A percentile compares a stretch with the other conserved stretches of the same genome.
These are phyloP conservation scores for Ploettnerulaceae sp. DNA, from an alignment of 2,329 filamentous ascomycete species.

Conservation along the genomic window DNA sequence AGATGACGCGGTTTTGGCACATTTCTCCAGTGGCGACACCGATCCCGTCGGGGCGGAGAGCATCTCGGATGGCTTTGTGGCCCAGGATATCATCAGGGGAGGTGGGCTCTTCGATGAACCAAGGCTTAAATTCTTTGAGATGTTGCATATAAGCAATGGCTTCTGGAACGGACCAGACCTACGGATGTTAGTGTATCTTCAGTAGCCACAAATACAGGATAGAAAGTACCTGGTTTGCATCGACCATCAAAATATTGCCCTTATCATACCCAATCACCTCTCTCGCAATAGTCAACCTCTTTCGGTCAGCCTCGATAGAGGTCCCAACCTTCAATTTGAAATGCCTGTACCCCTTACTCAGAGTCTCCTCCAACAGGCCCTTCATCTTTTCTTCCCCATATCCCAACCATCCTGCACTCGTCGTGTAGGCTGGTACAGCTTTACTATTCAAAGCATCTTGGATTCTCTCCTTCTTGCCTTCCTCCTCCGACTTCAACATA, in stretches of 20 bases:
- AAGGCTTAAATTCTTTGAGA: conserved; percentile 77
- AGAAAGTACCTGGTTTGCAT: conserved; percentile 71
- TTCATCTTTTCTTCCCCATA: conserved; percentile 87
- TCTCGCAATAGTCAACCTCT: conserved; percentile 67
- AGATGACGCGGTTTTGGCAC: conserved; percentile 91
- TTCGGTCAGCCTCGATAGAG: conserved; percentile 65
- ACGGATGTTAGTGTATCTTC: not conserved
- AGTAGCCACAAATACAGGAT: not conserved
- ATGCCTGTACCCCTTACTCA: conserved; percentile 71
- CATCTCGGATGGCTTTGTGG: conserved; percentile 79
- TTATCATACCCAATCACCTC: conserved; percentile 77
- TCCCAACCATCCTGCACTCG: conserved; percentile 85
- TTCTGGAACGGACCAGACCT: conserved; percentile 83
- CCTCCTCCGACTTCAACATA: conserved; percentile 61
- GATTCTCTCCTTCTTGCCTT: conserved; percentile 65
- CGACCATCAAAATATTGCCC: conserved; percentile 75
- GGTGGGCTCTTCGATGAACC: conserved; percentile 95
- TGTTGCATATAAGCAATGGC: conserved; percentile 82
- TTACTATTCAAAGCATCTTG: conserved; percentile 66
- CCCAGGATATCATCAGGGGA: conserved; percentile 85
- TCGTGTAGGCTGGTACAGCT: conserved; percentile 88
- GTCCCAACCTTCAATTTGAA: conserved; percentile 91
- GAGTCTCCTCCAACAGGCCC: conserved; percentile 65
- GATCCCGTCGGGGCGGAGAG: conserved; percentile 68
- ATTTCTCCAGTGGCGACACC: conserved; percentile 90